A percentile compares a stretch with the other conserved stretches of the same genome.
These are phyloP conservation scores for Bipolaris gigantea DNA, from an alignment of 2,329 filamentous ascomycete species.

Conservation along the genomic window DNA sequence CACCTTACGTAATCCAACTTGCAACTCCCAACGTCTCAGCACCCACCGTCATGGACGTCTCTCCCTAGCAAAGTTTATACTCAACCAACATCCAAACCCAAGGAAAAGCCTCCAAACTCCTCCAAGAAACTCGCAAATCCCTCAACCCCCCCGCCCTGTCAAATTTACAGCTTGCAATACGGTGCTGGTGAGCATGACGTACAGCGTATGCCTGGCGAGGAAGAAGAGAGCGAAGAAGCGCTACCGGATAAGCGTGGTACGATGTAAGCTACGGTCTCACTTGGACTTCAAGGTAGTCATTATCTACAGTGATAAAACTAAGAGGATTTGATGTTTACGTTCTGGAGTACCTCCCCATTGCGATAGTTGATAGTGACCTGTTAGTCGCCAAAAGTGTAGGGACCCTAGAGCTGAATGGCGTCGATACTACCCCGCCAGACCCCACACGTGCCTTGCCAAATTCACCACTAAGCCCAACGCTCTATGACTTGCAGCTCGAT, in stretches of 20 bases:
- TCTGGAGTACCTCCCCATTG: not conserved
- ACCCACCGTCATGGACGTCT: too few species aligned
- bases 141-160: too few species aligned
- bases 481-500: not conserved
- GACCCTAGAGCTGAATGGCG: conserved; percentile 9
- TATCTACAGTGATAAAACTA: not conserved
- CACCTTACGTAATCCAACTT: too few species aligned
- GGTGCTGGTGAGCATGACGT: conserved; percentile 23
- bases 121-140: too few species aligned
- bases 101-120: too few species aligned
- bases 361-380: not conserved
- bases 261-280: conserved; percentile 11
- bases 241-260: conserved; percentile 29
- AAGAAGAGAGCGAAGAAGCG: conserved; percentile 27
- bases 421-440: conserved; percentile 31
- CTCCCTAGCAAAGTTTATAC: too few species aligned
- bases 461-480: conserved; percentile 22
- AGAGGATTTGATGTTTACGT: not conserved
- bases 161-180: conserved; percentile 14
- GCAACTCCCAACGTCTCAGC: too few species aligned
- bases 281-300: not conserved
- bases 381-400: not conserved
- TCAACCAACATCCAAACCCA: too few species aligned
- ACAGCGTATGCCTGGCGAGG: conserved; percentile 33
- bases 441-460: conserved; percentile 33